Base-by-base conservation (phyloP, 2,329 filamentous ascomycete genomes). In the Penicillium sp. region DNA sequence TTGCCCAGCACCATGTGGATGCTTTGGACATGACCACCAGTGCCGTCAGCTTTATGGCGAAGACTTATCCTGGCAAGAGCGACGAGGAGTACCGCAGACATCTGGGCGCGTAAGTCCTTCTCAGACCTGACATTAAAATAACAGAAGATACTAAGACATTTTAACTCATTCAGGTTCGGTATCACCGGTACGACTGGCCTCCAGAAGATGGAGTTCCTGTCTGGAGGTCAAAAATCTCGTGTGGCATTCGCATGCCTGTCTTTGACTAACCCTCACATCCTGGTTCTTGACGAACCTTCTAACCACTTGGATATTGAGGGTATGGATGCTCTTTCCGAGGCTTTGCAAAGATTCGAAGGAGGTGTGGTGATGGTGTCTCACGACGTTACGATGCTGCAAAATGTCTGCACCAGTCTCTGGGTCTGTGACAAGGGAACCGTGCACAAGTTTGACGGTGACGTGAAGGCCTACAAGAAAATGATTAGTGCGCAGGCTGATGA, bases 271-370 rank as follows among this genome's bases (percentile, higher is more conserved):
- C 93, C 93, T 15, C 93, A 98, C 67, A 97, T 98, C 59, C 80
- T 98, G 41, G 92, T 98, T 53, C 87, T 98, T 44, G 93, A 98
- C 80, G 93, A 98, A 73, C 93, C 93, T 69, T 95, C 89, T 57
- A 98, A 98, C 77, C 93, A 98, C 72, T 78, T 98, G 63, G 93
- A 98, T 82, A 97, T 98, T 62, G 93, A 98, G 72, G 93, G 93
- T 57, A 96, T 98, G 93, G 93, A 98, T 70, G 92, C 93, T 9
- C 78, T 98, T 45, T 86, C 89, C 4, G 83, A 86, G 27, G 93
- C 93, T 13, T 77, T 98, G 60, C 81, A 83, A 60, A 82, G 85
- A 57, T 98, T 97, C 75, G 81, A 95, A 74, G 93, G 93, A 54
- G 93, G 93, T 69, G 91, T 98, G 48, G 77, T 98, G 63, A 97